Conservation (phyloP, 306 rosid genomes). For the Pachyrhizus erosus region DNA sequence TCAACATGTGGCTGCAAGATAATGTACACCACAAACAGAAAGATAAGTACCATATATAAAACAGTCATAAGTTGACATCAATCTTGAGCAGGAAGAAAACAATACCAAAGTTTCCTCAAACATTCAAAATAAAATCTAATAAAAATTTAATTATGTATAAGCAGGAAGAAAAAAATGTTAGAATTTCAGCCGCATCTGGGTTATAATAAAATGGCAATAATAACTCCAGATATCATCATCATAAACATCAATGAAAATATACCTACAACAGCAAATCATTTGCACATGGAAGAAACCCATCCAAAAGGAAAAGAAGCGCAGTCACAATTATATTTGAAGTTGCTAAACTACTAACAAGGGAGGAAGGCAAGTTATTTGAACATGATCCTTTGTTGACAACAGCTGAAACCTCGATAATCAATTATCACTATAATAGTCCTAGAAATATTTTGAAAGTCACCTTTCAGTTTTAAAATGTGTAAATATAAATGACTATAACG, state of each 20-base stretch:
- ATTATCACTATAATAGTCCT: slow-evolving; percentile 1
- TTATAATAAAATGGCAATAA: slow-evolving; percentile 26
- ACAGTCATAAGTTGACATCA: background rate
- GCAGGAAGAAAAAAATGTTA: background rate
- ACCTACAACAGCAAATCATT: background rate
- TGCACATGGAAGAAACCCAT: background rate
- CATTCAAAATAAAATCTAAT: slow-evolving; percentile 7
- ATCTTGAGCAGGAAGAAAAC: slow-evolving; percentile 9
- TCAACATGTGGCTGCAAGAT: slow-evolving; percentile 87
- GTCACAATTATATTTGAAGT: background rate
- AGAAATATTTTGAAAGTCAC: slow-evolving; percentile 6
- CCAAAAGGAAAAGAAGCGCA: background rate
- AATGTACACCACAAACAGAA: slow-evolving; percentile 17
- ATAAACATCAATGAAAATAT: slow-evolving; percentile 18
- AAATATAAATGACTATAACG: background rate
- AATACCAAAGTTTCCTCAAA: slow-evolving; percentile 13
- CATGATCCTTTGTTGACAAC: slow-evolving; percentile 5
- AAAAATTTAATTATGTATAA: slow-evolving; percentile 5
- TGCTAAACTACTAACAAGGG: background rate
- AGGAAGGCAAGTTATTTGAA: slow-evolving; percentile 16
- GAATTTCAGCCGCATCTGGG: slow-evolving; percentile 15
- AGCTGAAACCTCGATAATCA: slow-evolving; percentile 11
- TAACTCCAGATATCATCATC: slow-evolving; percentile 12
- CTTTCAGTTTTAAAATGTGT: background rate
- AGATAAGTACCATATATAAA: slow-evolving; percentile 15